Conservation (phyloP, 2,329 filamentous ascomycete species). For the Hypoxylon sp. region DNA sequence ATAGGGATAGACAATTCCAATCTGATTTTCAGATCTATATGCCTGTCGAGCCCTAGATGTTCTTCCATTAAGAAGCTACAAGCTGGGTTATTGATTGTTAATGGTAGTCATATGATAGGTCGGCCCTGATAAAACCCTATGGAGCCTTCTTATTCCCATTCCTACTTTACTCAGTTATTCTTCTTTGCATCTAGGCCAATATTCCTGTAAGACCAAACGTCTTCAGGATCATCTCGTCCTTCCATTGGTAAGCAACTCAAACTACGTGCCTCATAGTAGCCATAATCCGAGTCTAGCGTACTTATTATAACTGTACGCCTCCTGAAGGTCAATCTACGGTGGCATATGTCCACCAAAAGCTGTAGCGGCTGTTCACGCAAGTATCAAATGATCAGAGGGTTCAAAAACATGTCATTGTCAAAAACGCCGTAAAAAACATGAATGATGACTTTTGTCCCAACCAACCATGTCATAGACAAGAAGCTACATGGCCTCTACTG, state of each 20-base stretch:
- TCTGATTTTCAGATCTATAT: background rate
- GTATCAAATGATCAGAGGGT: background rate
- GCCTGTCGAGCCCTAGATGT: background rate
- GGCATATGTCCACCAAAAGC: background rate
- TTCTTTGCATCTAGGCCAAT: background rate
- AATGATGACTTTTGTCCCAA: conserved; percentile 14
- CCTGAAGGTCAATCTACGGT: background rate
- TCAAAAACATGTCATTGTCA: background rate
- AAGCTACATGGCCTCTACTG: conserved; percentile 7
- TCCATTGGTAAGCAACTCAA: background rate
- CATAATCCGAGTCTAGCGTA: background rate
- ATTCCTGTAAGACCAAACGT: background rate
- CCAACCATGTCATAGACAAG: background rate
- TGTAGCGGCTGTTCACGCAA: background rate
- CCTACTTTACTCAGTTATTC: background rate
- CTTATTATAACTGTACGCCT: background rate
- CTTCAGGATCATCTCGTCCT: background rate
- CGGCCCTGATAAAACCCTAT: background rate
- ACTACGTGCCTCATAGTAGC: background rate
- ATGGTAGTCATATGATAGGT: background rate
- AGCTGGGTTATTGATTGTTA: background rate
- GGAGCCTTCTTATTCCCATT: background rate
- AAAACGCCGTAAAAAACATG: conserved; percentile 1
- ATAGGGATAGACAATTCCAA: conserved; percentile 5
- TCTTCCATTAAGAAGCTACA: background rate